phyloP scores from a whole-genome alignment of 108 stramenopile species.

The Heterococcus sp. region DNA sequence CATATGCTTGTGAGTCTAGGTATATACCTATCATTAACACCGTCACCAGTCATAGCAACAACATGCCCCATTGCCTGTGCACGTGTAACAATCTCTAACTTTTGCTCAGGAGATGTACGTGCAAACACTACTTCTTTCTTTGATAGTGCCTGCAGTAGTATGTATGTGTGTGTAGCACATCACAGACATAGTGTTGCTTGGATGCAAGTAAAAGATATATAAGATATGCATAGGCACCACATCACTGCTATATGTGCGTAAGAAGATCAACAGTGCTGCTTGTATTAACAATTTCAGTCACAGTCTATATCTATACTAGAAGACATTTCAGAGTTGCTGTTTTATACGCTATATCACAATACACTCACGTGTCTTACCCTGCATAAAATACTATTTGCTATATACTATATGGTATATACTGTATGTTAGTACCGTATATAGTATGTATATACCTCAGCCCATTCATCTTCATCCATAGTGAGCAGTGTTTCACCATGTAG shows the following conservation, averaged over 20 bases:
- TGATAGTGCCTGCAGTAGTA: neutral
- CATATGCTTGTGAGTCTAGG: too few species aligned
- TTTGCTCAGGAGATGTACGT: conserved; percentile 63
- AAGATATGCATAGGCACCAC: neutral
- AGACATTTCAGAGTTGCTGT: neutral
- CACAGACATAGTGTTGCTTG: neutral
- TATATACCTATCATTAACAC: conserved; percentile 92
- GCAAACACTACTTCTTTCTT: conserved; percentile 64
- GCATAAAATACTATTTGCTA: too few species aligned
- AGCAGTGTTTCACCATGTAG: conserved; percentile 22
- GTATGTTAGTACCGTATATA: too few species aligned
- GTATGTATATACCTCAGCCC: conserved; percentile 43
- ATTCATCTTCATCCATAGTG: conserved; percentile 35
- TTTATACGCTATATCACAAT: neutral
- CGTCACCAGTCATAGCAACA: conserved; percentile 94
- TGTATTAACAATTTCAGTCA: neutral
- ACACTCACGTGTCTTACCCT: neutral
- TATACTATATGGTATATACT: too few species aligned
- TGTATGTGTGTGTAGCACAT: neutral
- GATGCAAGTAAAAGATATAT: neutral
- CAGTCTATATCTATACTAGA: neutral
- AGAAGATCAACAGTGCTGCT: neutral
- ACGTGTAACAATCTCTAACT: conserved; percentile 65
- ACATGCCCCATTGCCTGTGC: conserved; percentile 65
- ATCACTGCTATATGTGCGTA: neutral